A percentile compares a stretch with the other conserved stretches of the same genome.
Conservation (phyloP, 352 stramenopile genomes). For the Phytophthora rubi region DNA sequence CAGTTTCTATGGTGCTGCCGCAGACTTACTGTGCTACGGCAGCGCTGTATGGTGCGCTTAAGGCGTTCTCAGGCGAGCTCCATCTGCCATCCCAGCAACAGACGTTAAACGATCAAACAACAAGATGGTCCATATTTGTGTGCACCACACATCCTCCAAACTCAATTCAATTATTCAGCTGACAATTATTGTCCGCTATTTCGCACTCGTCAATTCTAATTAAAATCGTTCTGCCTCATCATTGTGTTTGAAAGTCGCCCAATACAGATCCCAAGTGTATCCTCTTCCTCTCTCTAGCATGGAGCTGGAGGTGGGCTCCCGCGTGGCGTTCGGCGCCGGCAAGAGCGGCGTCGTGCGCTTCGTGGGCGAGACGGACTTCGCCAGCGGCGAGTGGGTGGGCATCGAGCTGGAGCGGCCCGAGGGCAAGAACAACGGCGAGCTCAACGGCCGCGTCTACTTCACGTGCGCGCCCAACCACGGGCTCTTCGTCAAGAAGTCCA, state of each 20-base stretch:
- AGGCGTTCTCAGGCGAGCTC: neutral
- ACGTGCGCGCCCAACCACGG: constrained; percentile 71
- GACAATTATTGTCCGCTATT: no score
- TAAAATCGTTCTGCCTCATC: neutral
- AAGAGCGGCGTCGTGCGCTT: constrained; percentile 81
- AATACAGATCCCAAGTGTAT: constrained; percentile 2
- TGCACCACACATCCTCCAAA: neutral
- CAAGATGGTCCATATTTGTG: neutral
- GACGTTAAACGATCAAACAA: constrained; percentile 3
- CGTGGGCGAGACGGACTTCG: constrained; percentile 79
- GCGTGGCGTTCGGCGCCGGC: constrained; percentile 70
- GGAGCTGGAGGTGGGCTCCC: constrained; percentile 66
- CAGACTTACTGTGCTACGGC: no score
- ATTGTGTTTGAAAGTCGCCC: neutral
- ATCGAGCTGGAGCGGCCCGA: constrained; percentile 82
- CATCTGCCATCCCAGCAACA: constrained; percentile 23
- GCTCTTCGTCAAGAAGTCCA: constrained; percentile 70
- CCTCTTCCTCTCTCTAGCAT: constrained; percentile 12
- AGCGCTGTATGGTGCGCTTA: no score
- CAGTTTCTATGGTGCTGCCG: no score
- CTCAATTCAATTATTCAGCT: no score
- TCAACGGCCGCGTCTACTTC: constrained; percentile 87
- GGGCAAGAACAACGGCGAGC: constrained; percentile 87
- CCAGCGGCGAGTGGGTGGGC: constrained; percentile 81
- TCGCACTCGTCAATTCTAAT: neutral